Evolutionary conservation across 148 eudicot species (phyloP).

Genomic region (Fagopyrum tataricum): DNA sequence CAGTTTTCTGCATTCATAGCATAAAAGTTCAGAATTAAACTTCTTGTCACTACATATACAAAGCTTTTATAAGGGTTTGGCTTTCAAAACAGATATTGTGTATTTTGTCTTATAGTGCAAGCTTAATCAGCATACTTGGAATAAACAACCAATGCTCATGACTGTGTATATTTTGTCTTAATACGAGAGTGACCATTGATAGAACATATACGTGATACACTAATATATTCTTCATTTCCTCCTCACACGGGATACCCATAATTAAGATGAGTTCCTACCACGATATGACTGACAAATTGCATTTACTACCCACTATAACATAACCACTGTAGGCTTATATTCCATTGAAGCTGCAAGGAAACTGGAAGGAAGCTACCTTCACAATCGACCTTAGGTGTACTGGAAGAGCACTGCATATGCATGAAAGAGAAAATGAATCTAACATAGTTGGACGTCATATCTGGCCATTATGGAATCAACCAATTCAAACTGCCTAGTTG

Average conservation of each 20-base stretch:
- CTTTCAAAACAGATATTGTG: background rate
- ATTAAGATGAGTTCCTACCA: background rate
- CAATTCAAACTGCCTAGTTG: background rate
- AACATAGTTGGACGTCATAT: background rate
- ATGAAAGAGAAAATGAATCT: background rate
- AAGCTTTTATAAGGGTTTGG: background rate
- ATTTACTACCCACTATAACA: background rate
- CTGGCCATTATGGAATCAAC: background rate
- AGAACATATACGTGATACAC: background rate
- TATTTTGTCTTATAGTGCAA: slow-evolving; percentile 7
- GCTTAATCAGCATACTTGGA: background rate
- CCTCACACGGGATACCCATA: background rate
- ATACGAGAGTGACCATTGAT: background rate
- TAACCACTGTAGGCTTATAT: background rate
- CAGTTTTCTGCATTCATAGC: background rate
- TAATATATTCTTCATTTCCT: background rate
- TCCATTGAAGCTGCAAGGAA: background rate
- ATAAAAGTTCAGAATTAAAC: background rate
- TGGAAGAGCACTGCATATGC: background rate
- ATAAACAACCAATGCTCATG: background rate
- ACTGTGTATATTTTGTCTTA: background rate
- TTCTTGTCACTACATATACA: background rate
- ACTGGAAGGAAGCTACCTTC: slow-evolving; percentile 6
- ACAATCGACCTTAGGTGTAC: background rate
- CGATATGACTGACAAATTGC: background rate